Percentiles rank a stretch among this genome's conserved stretches.
These are phyloP conservation scores for Acarospora socialis DNA, from an alignment of 2,329 filamentous ascomycete species.

Conservation along the genomic window DNA sequence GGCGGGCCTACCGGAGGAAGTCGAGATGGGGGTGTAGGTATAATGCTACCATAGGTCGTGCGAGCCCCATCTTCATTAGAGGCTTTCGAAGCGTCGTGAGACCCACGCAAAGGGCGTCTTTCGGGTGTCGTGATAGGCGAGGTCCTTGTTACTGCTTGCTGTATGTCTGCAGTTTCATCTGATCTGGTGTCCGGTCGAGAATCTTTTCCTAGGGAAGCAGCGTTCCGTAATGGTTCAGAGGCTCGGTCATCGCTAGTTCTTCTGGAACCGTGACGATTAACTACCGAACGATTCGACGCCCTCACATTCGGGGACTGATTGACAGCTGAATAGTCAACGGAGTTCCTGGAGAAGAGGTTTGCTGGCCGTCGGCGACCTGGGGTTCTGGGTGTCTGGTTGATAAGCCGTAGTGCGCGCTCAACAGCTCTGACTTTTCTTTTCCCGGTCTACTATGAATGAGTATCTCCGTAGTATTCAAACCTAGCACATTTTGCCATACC, in stretches of 20 bases:
- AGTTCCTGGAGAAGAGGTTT: conserved; percentile 7
- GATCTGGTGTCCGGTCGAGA: too few species aligned
- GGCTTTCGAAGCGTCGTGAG: conserved; percentile 5
- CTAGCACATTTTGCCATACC: too few species aligned
- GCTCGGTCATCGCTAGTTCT: too few species aligned
- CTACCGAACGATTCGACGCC: too few species aligned
- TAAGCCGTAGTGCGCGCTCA: conserved; percentile 50
- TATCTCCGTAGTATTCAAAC: too few species aligned
- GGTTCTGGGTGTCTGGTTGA: conserved; percentile 40
- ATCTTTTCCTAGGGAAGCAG: too few species aligned
- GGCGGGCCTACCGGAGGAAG: conserved; percentile 26
- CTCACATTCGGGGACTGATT: too few species aligned
- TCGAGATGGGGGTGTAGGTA: conserved; percentile 36
- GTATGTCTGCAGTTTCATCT: conserved; percentile 11
- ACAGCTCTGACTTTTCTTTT: conserved; percentile 91
- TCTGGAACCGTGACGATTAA: too few species aligned
- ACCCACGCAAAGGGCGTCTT: conserved; percentile 19
- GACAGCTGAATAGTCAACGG: too few species aligned
- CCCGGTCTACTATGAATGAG: conserved; percentile 37
- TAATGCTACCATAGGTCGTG: conserved; percentile 50
- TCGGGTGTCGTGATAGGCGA: conserved; percentile 26
- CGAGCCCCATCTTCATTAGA: conserved; percentile 17
- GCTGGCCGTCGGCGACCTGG: conserved; percentile 27
- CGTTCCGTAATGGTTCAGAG: too few species aligned
- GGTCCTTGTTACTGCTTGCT: conserved; percentile 13